A percentile compares a stretch with the other conserved stretches of the same genome.
Conservation (phyloP, 257 asterid species). For the Solanum neorickii region DNA sequence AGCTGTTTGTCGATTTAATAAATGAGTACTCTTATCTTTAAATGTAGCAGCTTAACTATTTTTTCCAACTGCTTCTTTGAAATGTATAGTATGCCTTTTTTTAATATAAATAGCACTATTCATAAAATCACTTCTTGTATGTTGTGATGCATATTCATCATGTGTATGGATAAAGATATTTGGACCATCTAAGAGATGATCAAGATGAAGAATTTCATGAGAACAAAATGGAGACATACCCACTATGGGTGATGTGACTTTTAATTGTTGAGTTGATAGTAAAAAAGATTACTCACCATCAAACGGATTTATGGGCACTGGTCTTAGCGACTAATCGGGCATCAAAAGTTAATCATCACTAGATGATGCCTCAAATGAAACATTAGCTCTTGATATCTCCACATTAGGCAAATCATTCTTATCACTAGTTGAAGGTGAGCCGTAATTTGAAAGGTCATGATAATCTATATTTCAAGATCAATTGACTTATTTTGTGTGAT, state of each 20-base stretch:
- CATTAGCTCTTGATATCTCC: background rate
- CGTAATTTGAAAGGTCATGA: background rate
- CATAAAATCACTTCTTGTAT: background rate
- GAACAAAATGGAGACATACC: background rate
- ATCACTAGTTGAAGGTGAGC: background rate
- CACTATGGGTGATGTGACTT: background rate
- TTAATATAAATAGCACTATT: too few relatives aligned
- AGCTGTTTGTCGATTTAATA: too few relatives aligned
- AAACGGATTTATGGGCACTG: background rate
- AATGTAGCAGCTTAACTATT: background rate
- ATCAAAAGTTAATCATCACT: background rate
- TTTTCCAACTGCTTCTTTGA: too few relatives aligned
- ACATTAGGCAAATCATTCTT: background rate
- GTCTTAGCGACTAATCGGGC: background rate
- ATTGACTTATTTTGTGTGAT: background rate
- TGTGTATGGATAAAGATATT: background rate
- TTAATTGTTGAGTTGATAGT: background rate
- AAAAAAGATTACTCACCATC: background rate
- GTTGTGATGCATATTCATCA: background rate
- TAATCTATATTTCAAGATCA: background rate
- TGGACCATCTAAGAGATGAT: background rate
- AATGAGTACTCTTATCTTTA: too few relatives aligned
- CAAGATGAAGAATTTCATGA: background rate
- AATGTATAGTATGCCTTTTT: too few relatives aligned
- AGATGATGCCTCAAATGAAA: background rate